Conservation (phyloP, 169 alveolate genomes). For the Plasmodium coatneyi region DNA sequence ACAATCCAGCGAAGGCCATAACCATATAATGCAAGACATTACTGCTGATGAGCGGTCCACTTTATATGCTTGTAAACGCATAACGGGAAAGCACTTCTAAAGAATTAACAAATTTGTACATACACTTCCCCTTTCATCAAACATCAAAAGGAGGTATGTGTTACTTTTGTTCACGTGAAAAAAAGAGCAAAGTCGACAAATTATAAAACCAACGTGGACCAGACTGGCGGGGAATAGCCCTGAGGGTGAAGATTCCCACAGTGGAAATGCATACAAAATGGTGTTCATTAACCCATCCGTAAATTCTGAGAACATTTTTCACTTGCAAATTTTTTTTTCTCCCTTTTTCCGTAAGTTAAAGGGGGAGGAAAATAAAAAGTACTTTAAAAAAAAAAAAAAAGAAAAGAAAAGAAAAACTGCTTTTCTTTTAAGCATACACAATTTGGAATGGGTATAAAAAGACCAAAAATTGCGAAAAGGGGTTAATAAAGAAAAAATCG, state of each 20-base stretch:
- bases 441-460: neutral
- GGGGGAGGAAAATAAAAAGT: neutral
- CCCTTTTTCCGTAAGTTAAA: neutral
- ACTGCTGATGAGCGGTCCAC: neutral
- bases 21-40: neutral
- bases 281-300: neutral
- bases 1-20: neutral
- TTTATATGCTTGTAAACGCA: neutral
- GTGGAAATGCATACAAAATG: neutral
- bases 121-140: neutral
- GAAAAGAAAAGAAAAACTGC: neutral
- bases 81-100: neutral
- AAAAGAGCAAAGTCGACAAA: neutral
- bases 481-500: neutral
- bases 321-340: neutral
- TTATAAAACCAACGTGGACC: neutral
- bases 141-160: neutral
- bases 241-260: neutral
- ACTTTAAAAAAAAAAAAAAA: neutral
- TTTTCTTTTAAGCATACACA: neutral
- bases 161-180: neutral
- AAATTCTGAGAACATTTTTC: neutral
- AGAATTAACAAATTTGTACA: neutral
- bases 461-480: neutral
- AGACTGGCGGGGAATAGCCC: neutral